A percentile compares a stretch with the other conserved stretches of the same genome.
These are phyloP conservation scores for Pseudogymnoascus sp. DNA, from an alignment of 2,329 filamentous ascomycete genomes.

Conservation along the genomic window DNA sequence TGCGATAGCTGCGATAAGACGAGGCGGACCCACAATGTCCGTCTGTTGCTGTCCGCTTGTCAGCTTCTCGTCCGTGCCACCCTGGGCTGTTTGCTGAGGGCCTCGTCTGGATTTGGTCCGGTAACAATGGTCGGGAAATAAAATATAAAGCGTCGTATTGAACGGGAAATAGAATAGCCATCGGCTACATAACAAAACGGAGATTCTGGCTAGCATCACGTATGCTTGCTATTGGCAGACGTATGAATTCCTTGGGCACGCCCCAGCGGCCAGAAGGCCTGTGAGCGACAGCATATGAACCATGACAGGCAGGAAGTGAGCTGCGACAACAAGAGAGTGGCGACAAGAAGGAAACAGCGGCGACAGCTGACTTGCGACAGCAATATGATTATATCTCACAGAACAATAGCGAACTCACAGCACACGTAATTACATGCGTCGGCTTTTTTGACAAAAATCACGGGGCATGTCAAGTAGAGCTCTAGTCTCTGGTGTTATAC, in stretches of 20 bases:
- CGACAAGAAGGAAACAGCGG: not conserved
- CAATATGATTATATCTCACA: not conserved
- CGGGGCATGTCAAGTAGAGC: too few relatives aligned
- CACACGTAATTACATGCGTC: too few relatives aligned
- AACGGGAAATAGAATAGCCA: not conserved
- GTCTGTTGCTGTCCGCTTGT: not conserved
- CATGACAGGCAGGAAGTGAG: not conserved
- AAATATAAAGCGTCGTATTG: not conserved
- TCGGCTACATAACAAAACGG: too few relatives aligned
- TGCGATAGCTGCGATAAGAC: not conserved
- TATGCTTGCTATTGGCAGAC: not conserved
- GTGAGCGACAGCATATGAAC: not conserved
- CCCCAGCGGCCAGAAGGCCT: not conserved
- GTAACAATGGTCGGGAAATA: too few relatives aligned
- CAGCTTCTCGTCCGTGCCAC: constrained; percentile 5
- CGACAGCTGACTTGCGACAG: not conserved
- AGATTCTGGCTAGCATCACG: not conserved
- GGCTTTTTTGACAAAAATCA: too few relatives aligned
- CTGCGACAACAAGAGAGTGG: not conserved
- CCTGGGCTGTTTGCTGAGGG: not conserved
- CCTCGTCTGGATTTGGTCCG: not conserved
- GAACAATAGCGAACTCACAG: too few relatives aligned
- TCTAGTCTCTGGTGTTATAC: too few relatives aligned
- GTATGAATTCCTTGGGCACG: too few relatives aligned
- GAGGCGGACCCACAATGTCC: not conserved